Evolutionary conservation across 331 rosid genomes (phyloP).

Genomic region (Spiraea crenata): DNA sequence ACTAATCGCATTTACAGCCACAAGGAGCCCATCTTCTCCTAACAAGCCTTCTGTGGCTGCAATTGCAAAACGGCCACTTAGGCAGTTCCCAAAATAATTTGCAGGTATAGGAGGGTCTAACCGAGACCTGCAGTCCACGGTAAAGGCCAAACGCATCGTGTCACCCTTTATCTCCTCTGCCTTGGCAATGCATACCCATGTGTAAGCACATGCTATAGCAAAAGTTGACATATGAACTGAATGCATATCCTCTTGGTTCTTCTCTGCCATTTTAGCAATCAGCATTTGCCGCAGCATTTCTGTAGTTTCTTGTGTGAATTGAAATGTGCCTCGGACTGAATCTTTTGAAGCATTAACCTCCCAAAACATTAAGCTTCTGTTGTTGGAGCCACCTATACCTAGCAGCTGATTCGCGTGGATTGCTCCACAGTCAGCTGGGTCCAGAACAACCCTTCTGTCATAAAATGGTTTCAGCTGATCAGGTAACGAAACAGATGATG

Average conservation of each 20-base stretch:
- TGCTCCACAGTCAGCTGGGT: neutral
- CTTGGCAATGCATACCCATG: constrained; percentile 26
- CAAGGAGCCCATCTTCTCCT: constrained; percentile 20
- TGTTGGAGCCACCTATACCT: no score
- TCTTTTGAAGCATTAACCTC: no score
- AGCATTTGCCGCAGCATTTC: neutral
- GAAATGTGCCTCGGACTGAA: no score
- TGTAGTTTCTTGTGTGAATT: neutral
- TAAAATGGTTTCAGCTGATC: constrained; percentile 25
- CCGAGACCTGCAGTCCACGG: constrained; percentile 14
- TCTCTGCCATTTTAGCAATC: neutral
- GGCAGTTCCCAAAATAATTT: constrained; percentile 30
- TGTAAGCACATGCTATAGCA: constrained; percentile 19
- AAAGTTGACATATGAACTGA: constrained; percentile 18
- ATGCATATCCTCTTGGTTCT: neutral
- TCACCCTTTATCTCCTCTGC: constrained; percentile 5
- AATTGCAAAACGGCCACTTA: neutral
- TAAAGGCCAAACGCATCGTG: neutral
- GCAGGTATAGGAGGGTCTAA: constrained; percentile 12
- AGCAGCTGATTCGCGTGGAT: no score
- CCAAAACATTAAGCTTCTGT: no score
- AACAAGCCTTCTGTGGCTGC: neutral
- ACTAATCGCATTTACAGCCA: constrained; percentile 23
- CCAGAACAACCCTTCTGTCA: constrained; percentile 29
- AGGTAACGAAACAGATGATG: neutral